Base-by-base conservation (phyloP, 345 rosid genomes). In the Raphanus sativus region DNA sequence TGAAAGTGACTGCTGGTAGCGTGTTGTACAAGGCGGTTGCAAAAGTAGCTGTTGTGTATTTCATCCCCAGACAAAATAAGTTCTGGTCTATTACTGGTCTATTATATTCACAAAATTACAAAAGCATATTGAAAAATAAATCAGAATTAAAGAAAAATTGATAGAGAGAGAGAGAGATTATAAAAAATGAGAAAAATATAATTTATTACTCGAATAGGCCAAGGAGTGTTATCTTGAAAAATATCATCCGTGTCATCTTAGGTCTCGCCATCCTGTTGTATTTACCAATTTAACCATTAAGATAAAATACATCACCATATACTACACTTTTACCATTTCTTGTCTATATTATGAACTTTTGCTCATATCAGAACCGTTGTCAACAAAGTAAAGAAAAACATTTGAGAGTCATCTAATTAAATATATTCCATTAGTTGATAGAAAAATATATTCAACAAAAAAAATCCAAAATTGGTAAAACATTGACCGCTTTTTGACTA, bases 11-110 rank as follows among this genome's bases (percentile, higher is more conserved):
- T 52, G 98, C 98, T 1, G 98, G 98, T 67, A 94, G 81, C 70
- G 91, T 80, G 48, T 94, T 94, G 80, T 86, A 70, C 87, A 92
- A 85, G 67, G 98, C 91, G 1, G 92, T 84, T 58, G 98, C 90
- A 64, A 90, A 90, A 8, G 98, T 94, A 10, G 92, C 98, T 0
- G 97, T 92, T 0, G 98, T 90, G 69, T 86, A 80, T 83, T 89
- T 94, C 94, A 94, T 88, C 65, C 98, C 97, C 13, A 86, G 24
- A 38, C 70, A 87, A 61, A 89, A 94, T 62, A 90, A 65, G 81
- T 94, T 94, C 42, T 92, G 98, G 79, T 89, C 92, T 4, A 94
- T 92, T 2, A 92, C 98, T n/a, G 90, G 90, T 86, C 98, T 94
- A 61, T 61, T 29, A 79, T 65, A 65, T 75, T 26, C 8, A 45